phyloP scores from a whole-genome alignment of 306 rosid genomes.

The Inga laurina region DNA sequence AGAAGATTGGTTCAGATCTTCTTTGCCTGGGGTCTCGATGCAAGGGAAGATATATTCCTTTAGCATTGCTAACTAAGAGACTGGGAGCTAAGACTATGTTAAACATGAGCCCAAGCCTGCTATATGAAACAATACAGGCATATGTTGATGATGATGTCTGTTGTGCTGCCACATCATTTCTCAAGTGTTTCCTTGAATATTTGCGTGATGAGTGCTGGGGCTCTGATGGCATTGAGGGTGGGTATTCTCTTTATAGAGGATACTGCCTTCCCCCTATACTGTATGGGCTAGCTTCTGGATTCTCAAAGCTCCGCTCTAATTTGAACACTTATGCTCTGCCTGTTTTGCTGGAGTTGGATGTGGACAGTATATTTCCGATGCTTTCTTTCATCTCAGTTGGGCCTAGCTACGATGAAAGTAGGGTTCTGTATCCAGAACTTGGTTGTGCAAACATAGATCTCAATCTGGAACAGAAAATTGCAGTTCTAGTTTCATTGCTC shows the following conservation, averaged over 20 bases:
- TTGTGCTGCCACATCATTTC: conserved; percentile 86
- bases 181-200: conserved; percentile 82
- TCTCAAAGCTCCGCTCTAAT: conserved; percentile 88
- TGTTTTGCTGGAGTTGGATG: conserved; percentile 79
- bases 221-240: conserved; percentile 82
- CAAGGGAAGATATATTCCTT: conserved; percentile 94
- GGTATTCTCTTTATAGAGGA: conserved; percentile 77
- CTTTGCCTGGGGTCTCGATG: conserved; percentile 83
- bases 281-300: conserved; percentile 87
- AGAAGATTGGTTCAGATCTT: conserved; percentile 74
- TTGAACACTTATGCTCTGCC: conserved; percentile 89
- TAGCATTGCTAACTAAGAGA: conserved; percentile 84
- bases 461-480: conserved; percentile 85
- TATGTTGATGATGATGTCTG: conserved; percentile 93
- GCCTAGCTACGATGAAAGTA: conserved; percentile 52
- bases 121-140: conserved; percentile 66
- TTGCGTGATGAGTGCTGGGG: conserved; percentile 94
- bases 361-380: conserved; percentile 86
- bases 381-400: conserved; percentile 73
- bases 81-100: conserved; percentile 81
- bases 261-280: conserved; percentile 76
- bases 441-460: conserved; percentile 49
- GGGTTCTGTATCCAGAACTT: conserved; percentile 48
- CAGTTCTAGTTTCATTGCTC: conserved; percentile 88
- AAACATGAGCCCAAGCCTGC: conserved; percentile 61